Evolutionary conservation across 2,329 filamentous ascomycete genomes (phyloP).

Genomic region (Tolypocladium endophyticum): DNA sequence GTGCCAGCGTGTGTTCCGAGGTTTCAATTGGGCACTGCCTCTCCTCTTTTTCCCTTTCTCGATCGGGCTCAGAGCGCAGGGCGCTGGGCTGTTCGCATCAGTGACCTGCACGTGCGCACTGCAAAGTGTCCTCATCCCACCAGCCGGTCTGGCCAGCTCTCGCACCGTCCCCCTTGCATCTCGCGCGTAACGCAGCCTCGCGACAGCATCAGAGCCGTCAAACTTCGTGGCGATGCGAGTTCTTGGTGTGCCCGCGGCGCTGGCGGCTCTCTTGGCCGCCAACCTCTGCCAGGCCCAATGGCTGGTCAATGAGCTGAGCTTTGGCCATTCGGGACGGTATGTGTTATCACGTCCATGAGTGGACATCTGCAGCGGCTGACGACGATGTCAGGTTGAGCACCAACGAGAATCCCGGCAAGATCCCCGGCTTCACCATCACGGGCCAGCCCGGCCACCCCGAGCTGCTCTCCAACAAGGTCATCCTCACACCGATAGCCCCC

Average conservation of each 20-base stretch:
- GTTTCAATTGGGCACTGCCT: not conserved
- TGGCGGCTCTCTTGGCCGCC: constrained; percentile 32
- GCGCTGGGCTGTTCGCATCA: not conserved
- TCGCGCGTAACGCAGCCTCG: not conserved
- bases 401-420: constrained; percentile 20
- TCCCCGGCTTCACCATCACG: constrained; percentile 45
- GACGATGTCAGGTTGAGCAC: not conserved
- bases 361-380: not conserved
- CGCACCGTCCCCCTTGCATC: not conserved
- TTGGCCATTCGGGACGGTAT: constrained; percentile 59
- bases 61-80: not conserved
- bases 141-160: constrained; percentile 3
- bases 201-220: not conserved
- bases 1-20: not conserved
- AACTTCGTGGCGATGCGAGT: constrained; percentile 30
- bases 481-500: constrained; percentile 80
- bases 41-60: not conserved
- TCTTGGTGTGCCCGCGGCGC: constrained; percentile 17
- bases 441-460: constrained; percentile 47
- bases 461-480: constrained; percentile 76
- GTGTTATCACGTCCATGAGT: constrained; percentile 4
- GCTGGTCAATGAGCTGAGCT: constrained; percentile 64
- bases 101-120: constrained; percentile 1
- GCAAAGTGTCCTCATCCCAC: constrained; percentile 17
- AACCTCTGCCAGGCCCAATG: constrained; percentile 50